Base-by-base conservation (phyloP, 2,329 filamentous ascomycete species). In the Exophiala lecanii-corni region DNA sequence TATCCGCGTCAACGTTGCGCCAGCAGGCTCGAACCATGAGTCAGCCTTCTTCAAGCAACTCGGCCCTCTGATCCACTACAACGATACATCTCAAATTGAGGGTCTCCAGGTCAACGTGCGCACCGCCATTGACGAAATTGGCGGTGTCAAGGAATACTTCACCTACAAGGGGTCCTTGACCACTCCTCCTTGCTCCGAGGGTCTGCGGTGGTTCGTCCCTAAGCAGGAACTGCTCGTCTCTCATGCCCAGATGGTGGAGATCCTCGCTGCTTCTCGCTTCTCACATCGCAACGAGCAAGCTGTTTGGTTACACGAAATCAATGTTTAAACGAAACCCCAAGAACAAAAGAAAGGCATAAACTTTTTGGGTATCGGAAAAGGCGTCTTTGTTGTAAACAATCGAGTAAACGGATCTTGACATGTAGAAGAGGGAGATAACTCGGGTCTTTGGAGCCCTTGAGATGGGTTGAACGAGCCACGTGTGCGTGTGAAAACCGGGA, bases 151-250 rank as follows among this genome's bases (percentile, higher is more conserved):
- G 15, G 45, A 55, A 25, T 60, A 75, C 41, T 71, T 68, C 54
- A 67, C 68, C 45, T 82, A 82, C 65, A 59, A 61, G 9, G 79
- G 79, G 15, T 79, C 75, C 13, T 66, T 82, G 35, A 82, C 79
- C 30, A 81, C 78, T 0, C 79, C 79, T 15, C 79, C 79, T 3
- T 82, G 79, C 62, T 67, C 67, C 12, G 76, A 81, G 59, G 72
- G 71, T 18, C 64, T 82, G 16, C 65, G 60, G 7, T 81, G 76
- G 68, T 62, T 76, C 36, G 6, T 55, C 6, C 42, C 52, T 12
- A 48, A 45, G 37, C 34, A 47, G 20, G 64, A 65, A 21, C 41
- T 75, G 55, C 66, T 64, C 39, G 64, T 66, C 3, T 63, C 66
- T n/a, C 61, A 66, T 10, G 55, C 61, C 41, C 71, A 75, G 61